Base-by-base conservation (phyloP, 1,139 yeast genomes). In the Sugiyamaella castrensis region DNA sequence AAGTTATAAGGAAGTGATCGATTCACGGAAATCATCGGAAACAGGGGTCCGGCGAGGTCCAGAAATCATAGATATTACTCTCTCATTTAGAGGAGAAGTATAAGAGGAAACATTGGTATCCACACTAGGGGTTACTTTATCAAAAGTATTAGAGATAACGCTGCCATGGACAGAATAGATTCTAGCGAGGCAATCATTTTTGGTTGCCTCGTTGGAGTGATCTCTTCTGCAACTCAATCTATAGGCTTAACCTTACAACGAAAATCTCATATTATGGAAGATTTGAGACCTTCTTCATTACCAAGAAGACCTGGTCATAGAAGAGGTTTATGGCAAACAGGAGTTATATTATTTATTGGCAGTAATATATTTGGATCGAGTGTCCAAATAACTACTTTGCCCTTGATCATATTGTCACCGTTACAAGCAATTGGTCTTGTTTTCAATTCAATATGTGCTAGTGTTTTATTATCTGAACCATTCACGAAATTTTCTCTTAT, bases 401-500 rank as follows among this genome's bases (percentile, higher is more conserved):
- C 96, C 0, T 71, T 89, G 53, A 84, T 88, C 43, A 77, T 89
- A 2, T 67, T 88, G 49, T 82, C 91, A 32, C 96, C 96, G 0
- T 69, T 89, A 44, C 96, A 89, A 65, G 89, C 95, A 30, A 81
- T 84, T n/a, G 96, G 96, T 0, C 74, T 89, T 32, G 91, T 88
- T 2, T 88, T 89, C 72, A 89, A 89, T 66, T 81, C 94, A 1
- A 67, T 87, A 8, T 84, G 89, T 58, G 87, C 95, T 43, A 65
- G 85, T 26, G 56, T 87, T 26, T 66, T 89, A 15, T 76, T 88
- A 9, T 75, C 82, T 12, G 96, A 89, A 62, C 72, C 73, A 0
- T 85, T 87, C 65, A 82, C 92, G 1, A 57, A 59, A 35, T 71
- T 69, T 48, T 75, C 91, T 2, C 70, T 79, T 2, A 56, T 69